phyloP scores from a whole-genome alignment of 768 basidiomycete species.

The Suillus subalutaceus region DNA sequence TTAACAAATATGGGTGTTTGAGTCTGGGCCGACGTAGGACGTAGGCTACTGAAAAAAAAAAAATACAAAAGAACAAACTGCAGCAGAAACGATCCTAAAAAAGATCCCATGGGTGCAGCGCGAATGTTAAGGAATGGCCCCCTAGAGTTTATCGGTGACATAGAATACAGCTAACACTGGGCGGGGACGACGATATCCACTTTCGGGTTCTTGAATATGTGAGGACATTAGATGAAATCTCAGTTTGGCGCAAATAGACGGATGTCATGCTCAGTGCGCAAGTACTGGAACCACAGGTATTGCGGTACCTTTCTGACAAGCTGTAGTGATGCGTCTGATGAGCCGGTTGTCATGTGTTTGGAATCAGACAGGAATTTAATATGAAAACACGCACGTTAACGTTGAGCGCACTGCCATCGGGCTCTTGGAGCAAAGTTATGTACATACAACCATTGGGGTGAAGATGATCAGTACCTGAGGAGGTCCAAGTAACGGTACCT shows the following conservation, averaged over 20 bases:
- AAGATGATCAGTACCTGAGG: not conserved
- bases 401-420: not conserved
- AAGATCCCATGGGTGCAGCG: not conserved
- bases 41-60: no score
- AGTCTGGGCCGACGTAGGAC: no score
- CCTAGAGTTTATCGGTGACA: not conserved
- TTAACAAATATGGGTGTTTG: no score
- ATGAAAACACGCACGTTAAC: not conserved
- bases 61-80: no score
- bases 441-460: not conserved
- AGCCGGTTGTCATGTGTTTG: not conserved
- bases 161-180: not conserved
- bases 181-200: not conserved
- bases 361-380: not conserved
- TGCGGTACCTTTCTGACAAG: not conserved
- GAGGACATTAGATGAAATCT: not conserved
- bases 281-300: not conserved
- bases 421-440: not conserved
- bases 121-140: not conserved
- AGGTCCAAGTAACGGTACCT: not conserved
- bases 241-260: not conserved
- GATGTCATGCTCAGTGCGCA: not conserved
- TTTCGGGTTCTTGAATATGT: not conserved
- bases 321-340: not conserved
- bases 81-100: not conserved